Conservation (phyloP, 345 rosid genomes). For the Aurinia saxatilis region DNA sequence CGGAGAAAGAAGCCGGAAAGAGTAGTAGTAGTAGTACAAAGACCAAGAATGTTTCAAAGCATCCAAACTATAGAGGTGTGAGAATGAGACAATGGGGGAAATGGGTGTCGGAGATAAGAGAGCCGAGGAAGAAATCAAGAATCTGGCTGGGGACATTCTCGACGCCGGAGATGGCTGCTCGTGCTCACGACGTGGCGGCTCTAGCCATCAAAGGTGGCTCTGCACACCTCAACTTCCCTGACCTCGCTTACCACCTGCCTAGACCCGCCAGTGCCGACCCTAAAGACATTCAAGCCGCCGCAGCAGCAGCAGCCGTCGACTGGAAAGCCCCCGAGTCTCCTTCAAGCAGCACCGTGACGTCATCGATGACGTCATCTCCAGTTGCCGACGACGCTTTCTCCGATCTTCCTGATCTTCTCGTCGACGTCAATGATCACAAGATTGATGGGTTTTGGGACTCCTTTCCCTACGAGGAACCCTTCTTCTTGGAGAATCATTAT, state of each 20-base stretch:
- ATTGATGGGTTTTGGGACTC: constrained; percentile 42
- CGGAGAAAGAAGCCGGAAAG: constrained; percentile 4
- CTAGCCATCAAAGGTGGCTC: constrained; percentile 66
- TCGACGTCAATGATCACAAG: constrained; percentile 26
- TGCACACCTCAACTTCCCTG: constrained; percentile 77
- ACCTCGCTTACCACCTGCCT: constrained; percentile 52
- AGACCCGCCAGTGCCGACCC: constrained; percentile 60
- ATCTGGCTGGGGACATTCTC: constrained; percentile 90
- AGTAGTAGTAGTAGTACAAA: too few species aligned
- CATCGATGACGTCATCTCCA: constrained; percentile 32
- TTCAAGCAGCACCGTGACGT: constrained; percentile 22
- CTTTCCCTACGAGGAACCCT: constrained; percentile 31
- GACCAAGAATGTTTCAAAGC: constrained; percentile 19
- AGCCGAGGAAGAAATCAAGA: constrained; percentile 87
- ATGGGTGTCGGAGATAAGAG: constrained; percentile 93
- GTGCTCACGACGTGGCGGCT: constrained; percentile 93
- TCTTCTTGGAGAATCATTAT: constrained; percentile 11
- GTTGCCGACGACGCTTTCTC: constrained; percentile 51
- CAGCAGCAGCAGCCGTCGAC: constrained; percentile 59
- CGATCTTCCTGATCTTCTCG: constrained; percentile 62
- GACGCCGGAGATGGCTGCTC: constrained; percentile 93
- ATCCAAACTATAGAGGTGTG: constrained; percentile 64
- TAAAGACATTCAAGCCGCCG: constrained; percentile 86
- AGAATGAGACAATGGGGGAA: constrained; percentile 94
- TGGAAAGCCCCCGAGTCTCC: constrained; percentile 29